A percentile compares a stretch with the other conserved stretches of the same genome.
Conservation (phyloP, 2,329 filamentous ascomycete species). For the Pestalotiopsis sp. region DNA sequence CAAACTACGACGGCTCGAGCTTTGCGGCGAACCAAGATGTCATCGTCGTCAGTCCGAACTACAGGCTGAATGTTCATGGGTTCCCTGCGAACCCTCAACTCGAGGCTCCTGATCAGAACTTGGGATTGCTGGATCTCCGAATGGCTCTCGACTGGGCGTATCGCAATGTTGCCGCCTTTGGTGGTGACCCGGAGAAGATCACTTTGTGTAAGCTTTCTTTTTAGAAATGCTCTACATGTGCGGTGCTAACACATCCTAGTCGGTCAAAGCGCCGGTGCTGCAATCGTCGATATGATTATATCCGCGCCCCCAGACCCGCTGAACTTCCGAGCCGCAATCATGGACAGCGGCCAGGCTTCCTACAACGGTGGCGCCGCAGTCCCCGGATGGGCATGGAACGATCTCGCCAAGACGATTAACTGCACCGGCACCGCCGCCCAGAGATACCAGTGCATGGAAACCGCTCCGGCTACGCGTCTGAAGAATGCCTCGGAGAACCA, state of each 20-base stretch:
- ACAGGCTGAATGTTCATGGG: constrained; percentile 2
- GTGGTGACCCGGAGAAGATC: constrained; percentile 8
- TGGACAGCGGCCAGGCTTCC: background rate
- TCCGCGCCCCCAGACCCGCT: constrained; percentile 7
- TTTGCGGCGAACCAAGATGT: constrained; percentile 12
- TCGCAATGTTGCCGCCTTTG: constrained; percentile 6
- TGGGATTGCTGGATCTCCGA: constrained; percentile 7
- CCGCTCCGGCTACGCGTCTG: background rate
- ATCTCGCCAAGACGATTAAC: background rate
- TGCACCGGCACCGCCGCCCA: background rate
- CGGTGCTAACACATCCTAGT: background rate
- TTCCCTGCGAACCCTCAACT: constrained; percentile 7
- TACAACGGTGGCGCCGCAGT: constrained; percentile 4
- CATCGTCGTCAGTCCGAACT: constrained; percentile 1
- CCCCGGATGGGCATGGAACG: constrained; percentile 3
- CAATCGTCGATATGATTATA: constrained; percentile 11
- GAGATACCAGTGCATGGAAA: background rate
- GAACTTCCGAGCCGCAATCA: constrained; percentile 8
- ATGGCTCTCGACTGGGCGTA: constrained; percentile 2
- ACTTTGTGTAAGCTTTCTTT: background rate
- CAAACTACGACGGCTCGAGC: constrained; percentile 10
- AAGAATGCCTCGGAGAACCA: constrained; percentile 1
- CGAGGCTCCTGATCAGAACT: constrained; percentile 3
- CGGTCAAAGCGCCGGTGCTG: constrained; percentile 10
- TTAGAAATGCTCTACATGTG: no score